A percentile compares a stretch with the other conserved stretches of the same genome.
These are phyloP conservation scores for Bothriochloa decipiens DNA, from an alignment of 176 grass and related monocot species.

Conservation along the genomic window DNA sequence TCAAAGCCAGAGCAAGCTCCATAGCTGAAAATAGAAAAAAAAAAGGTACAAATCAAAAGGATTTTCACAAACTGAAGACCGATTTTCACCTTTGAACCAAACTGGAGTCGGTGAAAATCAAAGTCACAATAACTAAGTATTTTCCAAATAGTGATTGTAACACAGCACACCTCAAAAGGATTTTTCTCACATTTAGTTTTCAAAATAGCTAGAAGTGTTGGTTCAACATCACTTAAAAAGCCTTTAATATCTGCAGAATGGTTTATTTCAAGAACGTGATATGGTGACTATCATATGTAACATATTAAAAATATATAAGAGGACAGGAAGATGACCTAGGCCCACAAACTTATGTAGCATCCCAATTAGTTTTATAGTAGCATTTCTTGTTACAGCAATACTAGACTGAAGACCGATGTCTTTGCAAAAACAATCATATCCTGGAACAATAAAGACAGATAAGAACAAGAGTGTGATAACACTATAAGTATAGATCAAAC, in stretches of 20 bases:
- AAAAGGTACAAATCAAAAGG: too few relatives aligned
- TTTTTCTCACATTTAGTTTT: constrained; percentile 96
- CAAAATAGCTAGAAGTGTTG: constrained; percentile 76
- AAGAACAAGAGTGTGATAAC: constrained; percentile 29
- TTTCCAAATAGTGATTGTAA: constrained; percentile 17
- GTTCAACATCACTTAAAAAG: constrained; percentile 96
- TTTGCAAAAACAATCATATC: constrained; percentile 98
- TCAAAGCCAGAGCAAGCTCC: too few relatives aligned
- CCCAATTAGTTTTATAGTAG: constrained; percentile 95
- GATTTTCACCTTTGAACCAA: too few relatives aligned
- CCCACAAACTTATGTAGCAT: constrained; percentile 95
- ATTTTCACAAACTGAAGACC: too few relatives aligned
- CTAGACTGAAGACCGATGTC: constrained; percentile 92
- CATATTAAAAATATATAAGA: background rate
- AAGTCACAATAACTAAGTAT: background rate
- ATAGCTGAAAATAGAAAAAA: too few relatives aligned
- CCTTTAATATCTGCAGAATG: constrained; percentile 83
- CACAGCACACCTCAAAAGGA: constrained; percentile 77
- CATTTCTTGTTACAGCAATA: constrained; percentile 80
- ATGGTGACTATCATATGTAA: constrained; percentile 22
- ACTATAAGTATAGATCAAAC: background rate
- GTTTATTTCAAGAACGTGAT: constrained; percentile 35
- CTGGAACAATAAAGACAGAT: constrained; percentile 55
- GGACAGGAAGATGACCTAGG: constrained; percentile 65
- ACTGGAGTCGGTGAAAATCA: background rate